phyloP scores from a whole-genome alignment of 2,329 filamentous ascomycete genomes.

The Stachybotrys chlorohalonatus region DNA sequence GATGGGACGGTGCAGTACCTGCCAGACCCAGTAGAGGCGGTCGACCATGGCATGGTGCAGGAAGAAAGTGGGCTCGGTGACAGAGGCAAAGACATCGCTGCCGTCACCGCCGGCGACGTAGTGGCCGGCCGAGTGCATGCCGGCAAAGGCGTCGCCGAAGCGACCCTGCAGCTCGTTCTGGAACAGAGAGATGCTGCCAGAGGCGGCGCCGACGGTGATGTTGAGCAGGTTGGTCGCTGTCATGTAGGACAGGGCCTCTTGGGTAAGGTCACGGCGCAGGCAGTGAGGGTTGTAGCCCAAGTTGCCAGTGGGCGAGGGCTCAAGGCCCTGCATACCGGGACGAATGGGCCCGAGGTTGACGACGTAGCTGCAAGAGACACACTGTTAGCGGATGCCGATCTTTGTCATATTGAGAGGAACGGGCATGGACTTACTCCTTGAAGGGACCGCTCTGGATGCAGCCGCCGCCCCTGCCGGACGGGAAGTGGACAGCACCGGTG shows the following conservation, averaged over 20 bases:
- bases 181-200: background rate
- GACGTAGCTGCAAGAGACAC: constrained; percentile 14
- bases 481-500: constrained; percentile 10
- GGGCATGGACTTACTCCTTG: constrained; percentile 25
- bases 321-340: constrained; percentile 6
- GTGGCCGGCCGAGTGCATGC: constrained; percentile 23
- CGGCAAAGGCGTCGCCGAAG: constrained; percentile 12
- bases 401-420: background rate
- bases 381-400: constrained; percentile 15
- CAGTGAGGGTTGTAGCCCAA: constrained; percentile 34
- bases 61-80: constrained; percentile 16
- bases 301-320: constrained; percentile 3
- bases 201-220: constrained; percentile 1
- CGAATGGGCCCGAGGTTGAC: constrained; percentile 24
- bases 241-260: constrained; percentile 1
- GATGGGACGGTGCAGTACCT: background rate
- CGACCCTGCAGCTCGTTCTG: constrained; percentile 1
- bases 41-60: constrained; percentile 2
- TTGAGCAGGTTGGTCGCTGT: constrained; percentile 1
- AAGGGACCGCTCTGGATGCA: constrained; percentile 43
- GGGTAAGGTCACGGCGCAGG: constrained; percentile 30
- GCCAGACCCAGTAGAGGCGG: constrained; percentile 1
- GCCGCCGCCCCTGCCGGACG: constrained; percentile 47
- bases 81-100: constrained; percentile 18
- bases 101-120: constrained; percentile 24